These are phyloP conservation scores for Diaporthe australafricana DNA, from an alignment of 2,329 filamentous ascomycete genomes.

Conservation along the genomic window DNA sequence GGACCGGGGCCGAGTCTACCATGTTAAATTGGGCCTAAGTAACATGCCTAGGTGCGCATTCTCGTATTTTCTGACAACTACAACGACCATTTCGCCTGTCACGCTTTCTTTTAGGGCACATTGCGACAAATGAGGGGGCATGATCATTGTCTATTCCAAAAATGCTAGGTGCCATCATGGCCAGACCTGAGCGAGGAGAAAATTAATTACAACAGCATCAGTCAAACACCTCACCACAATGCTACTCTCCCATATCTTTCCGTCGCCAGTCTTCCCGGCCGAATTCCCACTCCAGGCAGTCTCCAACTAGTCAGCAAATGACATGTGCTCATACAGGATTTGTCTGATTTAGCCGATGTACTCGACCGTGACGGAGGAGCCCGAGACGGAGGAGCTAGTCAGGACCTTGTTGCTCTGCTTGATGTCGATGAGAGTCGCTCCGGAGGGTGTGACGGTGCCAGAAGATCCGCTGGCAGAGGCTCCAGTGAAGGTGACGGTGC, in stretches of 20 bases:
- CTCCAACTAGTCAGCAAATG: not conserved
- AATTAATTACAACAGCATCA: not conserved
- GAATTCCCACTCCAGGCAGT: too few species aligned
- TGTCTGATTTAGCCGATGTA: slow-evolving; percentile 55
- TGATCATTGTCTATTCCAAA: not conserved
- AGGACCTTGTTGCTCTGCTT: slow-evolving; percentile 74
- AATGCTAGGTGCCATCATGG: not conserved
- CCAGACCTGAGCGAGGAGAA: not conserved
- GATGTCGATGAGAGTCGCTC: slow-evolving; percentile 74
- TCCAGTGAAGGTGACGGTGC: slow-evolving; percentile 56
- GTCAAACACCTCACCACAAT: not conserved
- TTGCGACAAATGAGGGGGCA: not conserved
- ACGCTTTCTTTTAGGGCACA: not conserved
- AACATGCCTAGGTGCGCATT: not conserved
- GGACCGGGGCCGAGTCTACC: not conserved
- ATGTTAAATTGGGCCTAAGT: too few species aligned
- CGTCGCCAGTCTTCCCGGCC: not conserved
- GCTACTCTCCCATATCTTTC: not conserved
- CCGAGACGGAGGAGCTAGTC: slow-evolving; percentile 40
- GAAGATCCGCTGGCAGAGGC: slow-evolving; percentile 48
- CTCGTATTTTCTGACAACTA: too few species aligned
- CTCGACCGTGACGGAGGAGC: slow-evolving; percentile 39
- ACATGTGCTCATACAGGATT: slow-evolving; percentile 1
- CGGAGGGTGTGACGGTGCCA: slow-evolving; percentile 47
- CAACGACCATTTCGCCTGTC: not conserved